A percentile compares a stretch with the other conserved stretches of the same genome.
Conservation (phyloP, 1,284 basidiomycete genomes). For the Psilocybe mexicana region DNA sequence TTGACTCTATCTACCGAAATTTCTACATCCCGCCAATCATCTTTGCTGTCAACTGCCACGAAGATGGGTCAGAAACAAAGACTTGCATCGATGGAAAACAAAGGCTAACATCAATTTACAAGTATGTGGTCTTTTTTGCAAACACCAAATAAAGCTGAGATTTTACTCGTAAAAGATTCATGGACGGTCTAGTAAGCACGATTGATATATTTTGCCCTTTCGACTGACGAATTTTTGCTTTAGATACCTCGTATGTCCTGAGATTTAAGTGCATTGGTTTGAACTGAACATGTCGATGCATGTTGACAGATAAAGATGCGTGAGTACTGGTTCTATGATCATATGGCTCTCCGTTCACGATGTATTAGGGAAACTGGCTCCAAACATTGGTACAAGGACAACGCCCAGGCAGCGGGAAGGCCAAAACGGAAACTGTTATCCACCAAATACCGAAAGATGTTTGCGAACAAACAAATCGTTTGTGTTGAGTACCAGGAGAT, state of each 20-base stretch:
- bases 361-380: conserved; percentile 34
- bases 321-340: conserved; percentile 32
- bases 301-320: conserved; percentile 52
- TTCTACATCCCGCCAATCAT: conserved; percentile 77
- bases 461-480: conserved; percentile 68
- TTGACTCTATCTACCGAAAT: conserved; percentile 72
- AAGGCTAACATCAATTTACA: conserved; percentile 69
- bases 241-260: conserved; percentile 53
- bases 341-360: conserved; percentile 21
- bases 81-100: conserved; percentile 81
- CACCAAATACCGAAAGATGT: conserved; percentile 50
- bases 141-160: neutral
- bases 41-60: conserved; percentile 51
- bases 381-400: conserved; percentile 56
- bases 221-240: neutral
- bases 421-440: conserved; percentile 44
- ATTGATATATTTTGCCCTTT: conserved; percentile 2
- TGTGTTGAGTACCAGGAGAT: conserved; percentile 74
- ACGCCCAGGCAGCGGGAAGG: conserved; percentile 11
- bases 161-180: conserved; percentile 45
- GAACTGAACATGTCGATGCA: conserved; percentile 2
- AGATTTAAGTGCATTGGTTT: neutral
- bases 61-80: conserved; percentile 62
- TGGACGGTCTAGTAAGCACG: conserved; percentile 64
- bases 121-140: conserved; percentile 35